phyloP scores from a whole-genome alignment of 805 yeast species.

The Zygosaccharomyces kombuchaensis region DNA sequence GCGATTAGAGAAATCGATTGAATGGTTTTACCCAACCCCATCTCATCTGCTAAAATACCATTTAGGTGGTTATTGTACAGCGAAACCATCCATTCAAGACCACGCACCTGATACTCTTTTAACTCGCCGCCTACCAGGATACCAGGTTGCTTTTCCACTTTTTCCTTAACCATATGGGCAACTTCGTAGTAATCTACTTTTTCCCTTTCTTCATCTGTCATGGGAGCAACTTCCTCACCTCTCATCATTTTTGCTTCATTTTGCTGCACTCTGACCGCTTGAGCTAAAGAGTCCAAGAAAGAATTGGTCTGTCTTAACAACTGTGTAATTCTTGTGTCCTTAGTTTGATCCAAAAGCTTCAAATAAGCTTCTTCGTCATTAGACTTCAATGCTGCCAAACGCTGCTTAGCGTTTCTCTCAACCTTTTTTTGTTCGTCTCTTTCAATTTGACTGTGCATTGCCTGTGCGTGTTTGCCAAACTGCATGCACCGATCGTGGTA shows the following conservation, averaged over 20 bases:
- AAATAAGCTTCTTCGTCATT: constrained; percentile 87
- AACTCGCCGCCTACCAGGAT: constrained; percentile 72
- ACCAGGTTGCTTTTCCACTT: constrained; percentile 58
- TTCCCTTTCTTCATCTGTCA: constrained; percentile 50
- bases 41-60: constrained; percentile 97
- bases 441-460: constrained; percentile 42
- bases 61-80: constrained; percentile 89
- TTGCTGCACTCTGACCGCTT: constrained; percentile 76
- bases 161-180: constrained; percentile 71
- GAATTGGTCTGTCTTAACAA: constrained; percentile 73
- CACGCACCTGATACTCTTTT: constrained; percentile 83
- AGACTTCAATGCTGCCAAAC: constrained; percentile 81
- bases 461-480: constrained; percentile 28
- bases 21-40: constrained; percentile 96
- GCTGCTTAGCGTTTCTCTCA: constrained; percentile 80
- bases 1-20: constrained; percentile 77
- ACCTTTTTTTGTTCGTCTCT: constrained; percentile 71
- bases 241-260: constrained; percentile 35
- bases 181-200: constrained; percentile 77
- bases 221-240: constrained; percentile 37
- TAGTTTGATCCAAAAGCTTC: constrained; percentile 77
- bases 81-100: constrained; percentile 99
- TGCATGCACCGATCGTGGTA: constrained; percentile 30
- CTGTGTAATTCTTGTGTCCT: constrained; percentile 83
- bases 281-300: constrained; percentile 72